Percentiles rank a stretch among this genome's conserved stretches.
phyloP scores from a whole-genome alignment of 441 rosid genomes.

The Capsella rubella region DNA sequence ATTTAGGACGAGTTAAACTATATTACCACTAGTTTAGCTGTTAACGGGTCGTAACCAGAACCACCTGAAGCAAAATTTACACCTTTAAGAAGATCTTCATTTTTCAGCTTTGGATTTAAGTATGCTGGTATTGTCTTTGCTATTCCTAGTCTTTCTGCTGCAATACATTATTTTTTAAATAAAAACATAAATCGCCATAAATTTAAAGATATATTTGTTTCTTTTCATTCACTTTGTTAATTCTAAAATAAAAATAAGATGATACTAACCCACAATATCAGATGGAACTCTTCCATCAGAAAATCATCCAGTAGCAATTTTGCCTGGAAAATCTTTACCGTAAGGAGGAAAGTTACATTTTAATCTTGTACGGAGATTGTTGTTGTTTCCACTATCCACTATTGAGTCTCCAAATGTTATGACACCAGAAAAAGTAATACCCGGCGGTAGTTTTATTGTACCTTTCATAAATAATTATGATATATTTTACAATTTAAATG shows the following conservation, averaged over 20 bases:
- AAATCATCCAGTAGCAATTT: conserved; percentile 57
- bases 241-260: no score
- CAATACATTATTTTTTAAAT: no score
- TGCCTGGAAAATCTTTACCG: conserved; percentile 48
- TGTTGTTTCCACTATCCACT: conserved; percentile 53
- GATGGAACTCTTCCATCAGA: conserved; percentile 54
- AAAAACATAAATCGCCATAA: no score
- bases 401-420: conserved; percentile 59
- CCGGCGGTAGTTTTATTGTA: conserved; percentile 16
- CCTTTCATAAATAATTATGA: background rate
- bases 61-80: conserved; percentile 53
- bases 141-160: conserved; percentile 14
- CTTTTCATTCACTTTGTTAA: no score
- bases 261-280: conserved; percentile 25
- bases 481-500: background rate
- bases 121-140: conserved; percentile 43
- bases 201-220: no score
- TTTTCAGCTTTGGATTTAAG: conserved; percentile 39
- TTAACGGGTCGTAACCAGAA: conserved; percentile 51
- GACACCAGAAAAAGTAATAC: conserved; percentile 42
- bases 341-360: conserved; percentile 53
- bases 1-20: background rate
- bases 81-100: conserved; percentile 46
- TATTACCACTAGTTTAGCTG: conserved; percentile 44
- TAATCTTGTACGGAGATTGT: conserved; percentile 43